A percentile compares a stretch with the other conserved stretches of the same genome.
Evolutionary conservation across 2,329 filamentous ascomycete species (phyloP).

Genomic region (Onygenales sp.): DNA sequence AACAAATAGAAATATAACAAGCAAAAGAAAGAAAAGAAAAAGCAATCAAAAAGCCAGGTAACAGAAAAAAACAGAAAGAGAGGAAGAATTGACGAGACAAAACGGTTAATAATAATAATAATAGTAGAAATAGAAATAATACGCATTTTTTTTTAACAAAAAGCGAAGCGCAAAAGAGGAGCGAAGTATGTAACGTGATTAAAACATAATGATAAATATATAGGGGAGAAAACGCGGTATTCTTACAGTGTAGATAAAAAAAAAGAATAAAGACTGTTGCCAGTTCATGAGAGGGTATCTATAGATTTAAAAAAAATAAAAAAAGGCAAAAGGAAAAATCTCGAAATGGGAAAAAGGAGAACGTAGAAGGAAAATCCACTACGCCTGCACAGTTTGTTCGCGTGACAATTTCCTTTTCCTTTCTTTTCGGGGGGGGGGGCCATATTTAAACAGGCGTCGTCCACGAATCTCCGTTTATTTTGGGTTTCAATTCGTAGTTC

Average conservation of each 20-base stretch:
- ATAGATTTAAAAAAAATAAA: background rate
- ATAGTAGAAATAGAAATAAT: background rate
- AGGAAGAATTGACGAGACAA: background rate
- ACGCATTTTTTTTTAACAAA: background rate
- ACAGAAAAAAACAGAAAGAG: too few species aligned
- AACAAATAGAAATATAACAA: background rate
- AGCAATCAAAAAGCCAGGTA: background rate
- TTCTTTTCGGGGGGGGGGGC: background rate
- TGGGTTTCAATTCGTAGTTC: slow-evolving; percentile 53
- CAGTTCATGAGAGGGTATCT: slow-evolving; percentile 1
- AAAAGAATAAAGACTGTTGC: background rate
- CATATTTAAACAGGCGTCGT: slow-evolving; percentile 23
- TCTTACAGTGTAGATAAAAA: background rate
- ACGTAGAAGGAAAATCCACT: background rate
- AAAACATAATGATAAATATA: background rate
- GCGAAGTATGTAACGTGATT: background rate
- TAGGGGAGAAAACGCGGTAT: background rate
- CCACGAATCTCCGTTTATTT: slow-evolving; percentile 26
- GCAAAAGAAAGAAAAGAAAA: background rate
- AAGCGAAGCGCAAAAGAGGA: background rate
- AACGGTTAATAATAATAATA: background rate
- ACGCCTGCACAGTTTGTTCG: background rate
- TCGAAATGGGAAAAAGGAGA: background rate
- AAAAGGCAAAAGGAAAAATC: background rate
- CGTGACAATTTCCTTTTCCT: background rate